Evolutionary conservation across 2,329 filamentous ascomycete genomes (phyloP), one percentile per base, ranked within the genome.

Genomic region (Chalara sp.): DNA sequence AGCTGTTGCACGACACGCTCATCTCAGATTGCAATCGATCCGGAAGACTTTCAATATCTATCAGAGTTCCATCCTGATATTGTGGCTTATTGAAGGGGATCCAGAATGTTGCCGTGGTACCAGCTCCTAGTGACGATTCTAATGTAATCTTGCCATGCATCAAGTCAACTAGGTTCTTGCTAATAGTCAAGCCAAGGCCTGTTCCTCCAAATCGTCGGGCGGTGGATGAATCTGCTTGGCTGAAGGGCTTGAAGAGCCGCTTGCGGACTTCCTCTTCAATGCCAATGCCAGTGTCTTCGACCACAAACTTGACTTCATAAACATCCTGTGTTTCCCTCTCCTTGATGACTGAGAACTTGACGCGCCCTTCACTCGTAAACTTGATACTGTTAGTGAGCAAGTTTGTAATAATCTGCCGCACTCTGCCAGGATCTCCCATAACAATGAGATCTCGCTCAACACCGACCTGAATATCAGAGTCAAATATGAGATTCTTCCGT

Each of bases 401-500:
- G 61, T 91, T 92, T 2, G 84, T 89, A 39, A 92, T 78, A 53
- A 95, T 91, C 61, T 95, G 90, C 45, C 90, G 81, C 32, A 95
- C 74, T 35, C 89, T 79, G 8, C 89, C 88, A 6, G 89, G 89
- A 61, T 96, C 90, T 11, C 91, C 90, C 61, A 95, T 83, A 4
- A 96, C 88, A 44, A 90, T 84, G 50, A 93, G 71, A 58, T 89
- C 81, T 32, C 76, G 75, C 46, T 79, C 77, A 6, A 87, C 78
- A 1, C 75, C 70, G 6, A 81, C 54, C 7, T 46, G 76, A 48
- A 89, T 79, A 44, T 85, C 78, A 31, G 78, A 81, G 39, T 79
- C 74, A 62, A 90, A 91, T 6, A 80, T 81, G 4, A 96, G 72
- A 41, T 87, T 86, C 63, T 95, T 89, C 32, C 87, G 80, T 60